These are phyloP conservation scores for Trametes punicea DNA, from an alignment of 768 basidiomycete species.

Conservation along the genomic window DNA sequence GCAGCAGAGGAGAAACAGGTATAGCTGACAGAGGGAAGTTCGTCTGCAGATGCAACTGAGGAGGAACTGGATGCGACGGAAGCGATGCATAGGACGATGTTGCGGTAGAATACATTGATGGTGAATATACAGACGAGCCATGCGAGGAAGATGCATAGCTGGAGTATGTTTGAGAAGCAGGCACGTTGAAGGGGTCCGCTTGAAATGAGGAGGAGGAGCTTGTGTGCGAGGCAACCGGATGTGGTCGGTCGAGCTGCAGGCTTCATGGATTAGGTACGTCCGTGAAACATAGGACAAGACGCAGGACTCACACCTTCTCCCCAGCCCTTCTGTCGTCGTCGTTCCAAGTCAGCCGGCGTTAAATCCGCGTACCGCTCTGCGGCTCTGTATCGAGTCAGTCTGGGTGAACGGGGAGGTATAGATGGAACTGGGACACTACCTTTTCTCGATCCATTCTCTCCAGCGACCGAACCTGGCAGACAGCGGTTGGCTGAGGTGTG, in stretches of 20 bases:
- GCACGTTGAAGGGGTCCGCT: neutral
- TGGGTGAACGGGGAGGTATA: conserved; percentile 1
- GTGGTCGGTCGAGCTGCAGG: conserved; percentile 6
- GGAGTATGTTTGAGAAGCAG: conserved; percentile 1
- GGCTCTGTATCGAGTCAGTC: conserved; percentile 46
- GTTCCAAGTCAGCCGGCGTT: conserved; percentile 52
- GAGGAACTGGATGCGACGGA: conserved; percentile 1
- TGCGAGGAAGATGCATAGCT: conserved; percentile 10
- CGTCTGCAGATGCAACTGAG: conserved; percentile 26
- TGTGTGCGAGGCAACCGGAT: neutral
- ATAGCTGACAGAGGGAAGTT: conserved; percentile 19
- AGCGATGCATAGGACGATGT: conserved; percentile 15
- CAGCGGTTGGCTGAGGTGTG: neutral
- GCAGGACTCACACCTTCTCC: conserved; percentile 41
- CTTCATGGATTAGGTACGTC: neutral
- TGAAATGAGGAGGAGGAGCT: neutral
- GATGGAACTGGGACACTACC: conserved; percentile 38
- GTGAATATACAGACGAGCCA: conserved; percentile 5
- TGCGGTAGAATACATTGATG: conserved; percentile 20
- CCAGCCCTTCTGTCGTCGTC: conserved; percentile 70
- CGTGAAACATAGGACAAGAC: neutral
- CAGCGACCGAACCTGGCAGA: conserved; percentile 72
- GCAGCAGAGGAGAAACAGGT: conserved; percentile 24
- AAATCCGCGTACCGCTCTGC: conserved; percentile 77
- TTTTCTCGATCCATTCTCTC: conserved; percentile 87